Evolutionary conservation across 108 stramenopile species (phyloP).

Genomic region (Phaeodactylum tricornutum): DNA sequence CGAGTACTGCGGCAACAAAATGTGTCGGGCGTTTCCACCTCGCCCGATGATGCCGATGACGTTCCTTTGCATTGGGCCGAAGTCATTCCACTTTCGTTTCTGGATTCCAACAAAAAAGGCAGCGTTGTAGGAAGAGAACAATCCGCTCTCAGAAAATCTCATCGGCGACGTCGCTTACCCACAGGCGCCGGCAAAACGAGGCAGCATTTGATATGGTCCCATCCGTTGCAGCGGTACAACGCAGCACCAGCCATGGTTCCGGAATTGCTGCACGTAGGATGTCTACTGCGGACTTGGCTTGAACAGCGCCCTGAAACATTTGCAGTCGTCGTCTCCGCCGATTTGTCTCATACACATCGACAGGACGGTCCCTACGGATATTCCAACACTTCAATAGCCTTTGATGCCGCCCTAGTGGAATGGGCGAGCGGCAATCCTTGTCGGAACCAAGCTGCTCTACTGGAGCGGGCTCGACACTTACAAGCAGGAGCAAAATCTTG

Average conservation of each 20-base stretch:
- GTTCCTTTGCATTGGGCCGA: conserved; percentile 30
- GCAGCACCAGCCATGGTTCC: conserved; percentile 19
- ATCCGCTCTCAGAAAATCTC: neutral
- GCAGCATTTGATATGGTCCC: conserved; percentile 22
- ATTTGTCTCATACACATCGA: conserved; percentile 39
- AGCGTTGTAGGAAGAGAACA: conserved; percentile 5
- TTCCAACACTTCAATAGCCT: conserved; percentile 15
- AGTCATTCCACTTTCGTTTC: conserved; percentile 24
- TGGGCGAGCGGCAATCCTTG: conserved; percentile 18
- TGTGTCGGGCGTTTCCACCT: conserved; percentile 17
- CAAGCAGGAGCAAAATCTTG: conserved; percentile 23
- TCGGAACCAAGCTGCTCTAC: conserved; percentile 3
- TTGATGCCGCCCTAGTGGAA: conserved; percentile 20
- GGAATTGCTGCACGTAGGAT: conserved; percentile 20
- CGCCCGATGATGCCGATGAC: conserved; percentile 1
- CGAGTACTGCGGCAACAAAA: conserved; percentile 2
- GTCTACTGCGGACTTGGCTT: conserved; percentile 8
- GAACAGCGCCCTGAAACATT: conserved; percentile 7
- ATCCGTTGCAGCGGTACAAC: conserved; percentile 20
- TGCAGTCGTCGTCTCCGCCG: conserved; percentile 20
- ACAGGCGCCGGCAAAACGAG: neutral
- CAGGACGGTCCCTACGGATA: conserved; percentile 32
- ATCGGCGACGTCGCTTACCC: neutral
- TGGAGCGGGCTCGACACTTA: conserved; percentile 13
- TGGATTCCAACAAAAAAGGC: neutral